A percentile compares a stretch with the other conserved stretches of the same genome.
Evolutionary conservation across 1,139 yeast species (phyloP).

Genomic region (Nakaseomyces nivariensis): DNA sequence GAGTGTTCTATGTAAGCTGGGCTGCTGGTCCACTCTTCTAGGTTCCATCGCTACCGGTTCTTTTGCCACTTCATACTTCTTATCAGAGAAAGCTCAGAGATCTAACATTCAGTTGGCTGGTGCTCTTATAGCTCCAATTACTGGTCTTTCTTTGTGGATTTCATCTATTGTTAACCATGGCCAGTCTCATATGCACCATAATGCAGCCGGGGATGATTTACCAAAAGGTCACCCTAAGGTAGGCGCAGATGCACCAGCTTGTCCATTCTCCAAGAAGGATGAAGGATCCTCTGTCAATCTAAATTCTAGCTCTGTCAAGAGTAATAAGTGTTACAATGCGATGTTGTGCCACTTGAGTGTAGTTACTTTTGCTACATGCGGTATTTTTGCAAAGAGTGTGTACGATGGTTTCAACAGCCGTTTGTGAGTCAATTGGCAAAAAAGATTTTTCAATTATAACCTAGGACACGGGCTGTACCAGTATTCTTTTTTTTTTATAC

Average conservation of each 20-base stretch:
- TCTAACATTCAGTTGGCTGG: conserved; percentile 25
- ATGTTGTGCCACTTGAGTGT: conserved; percentile 10
- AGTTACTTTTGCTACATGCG: conserved; percentile 11
- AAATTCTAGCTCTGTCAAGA: conserved; percentile 6
- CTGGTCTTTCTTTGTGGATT: conserved; percentile 9
- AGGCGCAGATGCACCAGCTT: conserved; percentile 3
- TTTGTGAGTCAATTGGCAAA: neutral
- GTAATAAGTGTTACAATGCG: conserved; percentile 9
- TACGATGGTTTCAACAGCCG: conserved; percentile 19
- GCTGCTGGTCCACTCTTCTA: conserved; percentile 17
- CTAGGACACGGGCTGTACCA: too few relatives aligned
- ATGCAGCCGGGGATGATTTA: neutral
- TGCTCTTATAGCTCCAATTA: conserved; percentile 26
- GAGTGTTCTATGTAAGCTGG: conserved; percentile 18
- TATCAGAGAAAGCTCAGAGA: conserved; percentile 23
- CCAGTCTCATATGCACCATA: neutral
- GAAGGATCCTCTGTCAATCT: neutral
- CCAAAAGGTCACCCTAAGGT: conserved; percentile 4
- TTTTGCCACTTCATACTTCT: conserved; percentile 26
- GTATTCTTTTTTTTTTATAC: too few relatives aligned
- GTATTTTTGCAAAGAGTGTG: conserved; percentile 17
- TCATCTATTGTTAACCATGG: conserved; percentile 1
- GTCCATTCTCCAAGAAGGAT: conserved; percentile 7
- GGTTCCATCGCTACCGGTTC: conserved; percentile 26
- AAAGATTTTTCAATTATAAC: neutral